A percentile compares a stretch with the other conserved stretches of the same genome.
Conservation (phyloP, 129 eudicot genomes). For the Pulicaria dysenterica region DNA sequence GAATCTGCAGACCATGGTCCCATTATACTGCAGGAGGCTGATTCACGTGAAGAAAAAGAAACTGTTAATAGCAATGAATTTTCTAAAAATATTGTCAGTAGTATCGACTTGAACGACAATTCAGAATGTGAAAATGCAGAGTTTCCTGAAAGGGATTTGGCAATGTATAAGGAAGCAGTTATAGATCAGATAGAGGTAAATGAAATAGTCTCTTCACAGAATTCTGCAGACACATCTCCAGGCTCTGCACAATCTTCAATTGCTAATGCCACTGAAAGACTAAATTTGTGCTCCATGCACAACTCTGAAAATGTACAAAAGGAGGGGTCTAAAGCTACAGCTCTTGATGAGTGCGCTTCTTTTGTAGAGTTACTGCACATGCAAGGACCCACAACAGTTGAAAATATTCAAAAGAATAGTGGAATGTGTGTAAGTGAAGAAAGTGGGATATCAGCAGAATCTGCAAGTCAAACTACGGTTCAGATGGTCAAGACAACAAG, state of each 20-base stretch:
- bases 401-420: conserved; percentile 34
- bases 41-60: conserved; percentile 45
- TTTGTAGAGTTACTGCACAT: conserved; percentile 58
- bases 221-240: conserved; percentile 59
- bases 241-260: conserved; percentile 53
- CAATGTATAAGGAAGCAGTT: conserved; percentile 30
- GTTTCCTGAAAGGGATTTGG: conserved; percentile 26
- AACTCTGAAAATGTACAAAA: conserved; percentile 34
- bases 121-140: conserved; percentile 39
- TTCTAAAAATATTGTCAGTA: conserved; percentile 31
- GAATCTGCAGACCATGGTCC: conserved; percentile 41
- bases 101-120: conserved; percentile 35
- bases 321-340: conserved; percentile 24
- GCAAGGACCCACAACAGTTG: conserved; percentile 47
- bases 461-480: conserved; percentile 44
- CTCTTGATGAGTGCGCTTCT: conserved; percentile 39
- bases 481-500: conserved; percentile 35
- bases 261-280: conserved; percentile 42
- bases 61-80: conserved; percentile 47
- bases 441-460: conserved; percentile 61
- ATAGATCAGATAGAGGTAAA: conserved; percentile 52
- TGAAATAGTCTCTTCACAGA: conserved; percentile 65
- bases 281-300: conserved; percentile 39
- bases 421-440: conserved; percentile 47
- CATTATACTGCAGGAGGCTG: conserved; percentile 33